Evolutionary conservation across 2,329 filamentous ascomycete species (phyloP).

Genomic region (Botrytis byssoidea): DNA sequence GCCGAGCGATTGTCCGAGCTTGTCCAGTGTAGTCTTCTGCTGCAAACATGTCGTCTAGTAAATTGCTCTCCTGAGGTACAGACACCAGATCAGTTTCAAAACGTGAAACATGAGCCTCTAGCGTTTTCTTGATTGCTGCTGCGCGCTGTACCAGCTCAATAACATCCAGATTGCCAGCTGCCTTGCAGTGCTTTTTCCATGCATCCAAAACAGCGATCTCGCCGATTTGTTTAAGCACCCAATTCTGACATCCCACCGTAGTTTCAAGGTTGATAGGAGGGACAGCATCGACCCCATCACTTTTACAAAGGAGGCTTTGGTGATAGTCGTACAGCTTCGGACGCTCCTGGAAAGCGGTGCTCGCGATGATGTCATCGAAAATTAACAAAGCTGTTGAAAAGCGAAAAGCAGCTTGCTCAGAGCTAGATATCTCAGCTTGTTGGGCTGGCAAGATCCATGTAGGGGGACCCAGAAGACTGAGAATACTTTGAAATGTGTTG

Average conservation of each 20-base stretch:
- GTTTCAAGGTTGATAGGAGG: conserved; percentile 47
- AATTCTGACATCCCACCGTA: conserved; percentile 56
- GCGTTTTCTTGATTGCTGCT: conserved; percentile 40
- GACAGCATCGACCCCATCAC: conserved; percentile 34
- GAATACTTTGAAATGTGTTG: conserved; percentile 26
- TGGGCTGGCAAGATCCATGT: conserved; percentile 23
- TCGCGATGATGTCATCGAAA: conserved; percentile 51
- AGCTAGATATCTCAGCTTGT: conserved; percentile 38
- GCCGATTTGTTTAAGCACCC: conserved; percentile 52
- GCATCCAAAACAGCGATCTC: conserved; percentile 53
- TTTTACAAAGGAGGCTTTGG: conserved; percentile 38
- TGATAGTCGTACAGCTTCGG: conserved; percentile 48
- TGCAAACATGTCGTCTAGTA: conserved; percentile 25
- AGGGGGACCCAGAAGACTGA: conserved; percentile 24
- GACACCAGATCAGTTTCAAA: neutral
- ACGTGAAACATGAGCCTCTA: conserved; percentile 26
- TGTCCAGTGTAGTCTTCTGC: conserved; percentile 19
- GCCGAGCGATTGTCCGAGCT: conserved; percentile 19
- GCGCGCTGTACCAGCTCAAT: conserved; percentile 49
- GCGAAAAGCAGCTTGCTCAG: conserved; percentile 51
- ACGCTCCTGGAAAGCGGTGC: conserved; percentile 45
- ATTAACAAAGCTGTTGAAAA: conserved; percentile 52
- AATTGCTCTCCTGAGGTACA: neutral
- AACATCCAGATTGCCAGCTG: conserved; percentile 45
- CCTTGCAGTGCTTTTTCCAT: conserved; percentile 55